These are phyloP conservation scores for Marasmius oreades DNA, from an alignment of 1,284 basidiomycete genomes.

Conservation along the genomic window DNA sequence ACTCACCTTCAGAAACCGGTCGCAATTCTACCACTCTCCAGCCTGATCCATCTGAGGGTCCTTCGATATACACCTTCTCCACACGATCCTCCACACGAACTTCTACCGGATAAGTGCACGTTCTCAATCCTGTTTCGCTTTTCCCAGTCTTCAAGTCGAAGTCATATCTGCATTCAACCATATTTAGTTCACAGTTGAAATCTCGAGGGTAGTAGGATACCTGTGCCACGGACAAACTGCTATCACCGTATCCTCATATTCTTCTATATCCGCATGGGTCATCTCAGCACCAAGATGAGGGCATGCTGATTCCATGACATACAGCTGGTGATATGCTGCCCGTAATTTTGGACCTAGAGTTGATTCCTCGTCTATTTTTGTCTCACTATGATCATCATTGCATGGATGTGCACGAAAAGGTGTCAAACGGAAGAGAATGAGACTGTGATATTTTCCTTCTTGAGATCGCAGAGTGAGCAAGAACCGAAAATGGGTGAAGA, in stretches of 20 bases:
- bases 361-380: conserved; percentile 11
- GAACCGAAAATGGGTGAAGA: conserved; percentile 66
- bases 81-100: conserved; percentile 41
- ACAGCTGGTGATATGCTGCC: conserved; percentile 44
- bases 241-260: conserved; percentile 55
- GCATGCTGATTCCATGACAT: conserved; percentile 84
- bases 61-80: conserved; percentile 63
- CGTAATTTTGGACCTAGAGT: conserved; percentile 9
- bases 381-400: conserved; percentile 14
- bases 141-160: conserved; percentile 69
- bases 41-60: conserved; percentile 48
- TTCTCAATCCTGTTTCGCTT: conserved; percentile 73
- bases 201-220: conserved; percentile 29
- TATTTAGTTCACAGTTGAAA: neutral
- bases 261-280: conserved; percentile 77
- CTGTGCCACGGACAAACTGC: conserved; percentile 86
- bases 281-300: conserved; percentile 85
- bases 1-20: conserved; percentile 77
- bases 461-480: conserved; percentile 64
- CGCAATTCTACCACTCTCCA: conserved; percentile 77
- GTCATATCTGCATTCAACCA: conserved; percentile 52
- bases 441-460: conserved; percentile 61
- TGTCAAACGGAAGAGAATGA: conserved; percentile 70
- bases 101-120: conserved; percentile 75
- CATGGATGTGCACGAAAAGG: conserved; percentile 19